A percentile compares a stretch with the other conserved stretches of the same genome.
phyloP scores from a whole-genome alignment of 257 asterid species.

The Solanum raphanifolium region DNA sequence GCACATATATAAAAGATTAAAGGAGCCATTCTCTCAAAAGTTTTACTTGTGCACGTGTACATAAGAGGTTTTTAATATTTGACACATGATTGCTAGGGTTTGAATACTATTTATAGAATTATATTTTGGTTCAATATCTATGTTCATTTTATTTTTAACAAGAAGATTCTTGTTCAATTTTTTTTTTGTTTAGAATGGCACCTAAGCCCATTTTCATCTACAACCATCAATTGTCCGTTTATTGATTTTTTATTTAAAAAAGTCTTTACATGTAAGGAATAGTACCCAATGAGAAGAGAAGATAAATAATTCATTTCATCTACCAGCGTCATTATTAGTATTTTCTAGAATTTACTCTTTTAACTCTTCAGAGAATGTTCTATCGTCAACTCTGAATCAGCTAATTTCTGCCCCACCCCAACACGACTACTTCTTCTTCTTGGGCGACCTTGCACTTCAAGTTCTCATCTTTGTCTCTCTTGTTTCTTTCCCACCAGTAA shows the following conservation, averaged over 20 bases:
- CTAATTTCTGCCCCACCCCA: not conserved
- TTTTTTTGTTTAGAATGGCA: not conserved
- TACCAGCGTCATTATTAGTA: not conserved
- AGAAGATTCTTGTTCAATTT: not conserved
- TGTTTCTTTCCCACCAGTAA: not conserved
- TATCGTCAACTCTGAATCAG: not conserved
- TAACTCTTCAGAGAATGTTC: not conserved
- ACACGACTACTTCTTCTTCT: not conserved
- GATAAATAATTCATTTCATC: not conserved
- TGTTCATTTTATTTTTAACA: not conserved
- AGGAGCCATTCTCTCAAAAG: not conserved
- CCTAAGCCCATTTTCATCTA: not conserved
- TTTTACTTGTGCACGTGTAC: not conserved
- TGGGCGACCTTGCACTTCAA: not conserved
- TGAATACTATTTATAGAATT: not conserved
- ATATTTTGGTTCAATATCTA: not conserved
- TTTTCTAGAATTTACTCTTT: not conserved
- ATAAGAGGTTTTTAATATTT: not conserved
- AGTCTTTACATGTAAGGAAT: not conserved
- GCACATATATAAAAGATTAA: not conserved
- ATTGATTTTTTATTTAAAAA: too few species aligned
- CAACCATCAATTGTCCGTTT: not conserved
- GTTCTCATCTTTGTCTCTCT: not conserved
- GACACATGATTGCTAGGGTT: not conserved
- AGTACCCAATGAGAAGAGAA: not conserved